Conservation (phyloP, 768 basidiomycete species). For the Xerocomus potaroensis region DNA sequence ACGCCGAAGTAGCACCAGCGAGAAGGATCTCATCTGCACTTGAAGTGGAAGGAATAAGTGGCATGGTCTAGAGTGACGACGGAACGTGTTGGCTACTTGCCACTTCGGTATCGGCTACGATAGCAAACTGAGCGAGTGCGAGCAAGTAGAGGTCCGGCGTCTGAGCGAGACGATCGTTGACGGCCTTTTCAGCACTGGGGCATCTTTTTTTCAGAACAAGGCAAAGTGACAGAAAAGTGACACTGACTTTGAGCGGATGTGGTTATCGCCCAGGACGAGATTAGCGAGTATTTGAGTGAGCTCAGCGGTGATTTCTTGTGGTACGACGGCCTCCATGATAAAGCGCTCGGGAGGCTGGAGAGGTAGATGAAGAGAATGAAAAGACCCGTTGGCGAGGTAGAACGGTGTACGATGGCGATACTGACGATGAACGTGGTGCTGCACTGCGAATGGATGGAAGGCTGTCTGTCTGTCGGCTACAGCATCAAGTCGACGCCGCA, state of each 20-base stretch:
- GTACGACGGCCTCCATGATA: slow-evolving; percentile 32
- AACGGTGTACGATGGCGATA: no score
- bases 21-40: slow-evolving; percentile 78
- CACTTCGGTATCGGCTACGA: slow-evolving; percentile 73
- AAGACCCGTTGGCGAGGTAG: no score
- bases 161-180: slow-evolving; percentile 73
- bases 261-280: slow-evolving; percentile 79
- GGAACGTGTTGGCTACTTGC: slow-evolving; percentile 39
- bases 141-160: slow-evolving; percentile 78
- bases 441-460: no score
- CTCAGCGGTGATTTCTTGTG: slow-evolving; percentile 68
- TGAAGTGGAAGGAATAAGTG: slow-evolving; percentile 9
- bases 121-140: slow-evolving; percentile 75
- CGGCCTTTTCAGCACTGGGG: slow-evolving; percentile 69
- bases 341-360: no score
- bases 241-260: slow-evolving; percentile 72
- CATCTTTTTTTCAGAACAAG: slow-evolving; percentile 8
- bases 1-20: slow-evolving; percentile 73
- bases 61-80: neutral
- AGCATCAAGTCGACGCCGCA: no score
- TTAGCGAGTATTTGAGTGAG: slow-evolving; percentile 83
- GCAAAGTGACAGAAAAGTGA: neutral
- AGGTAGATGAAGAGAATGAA: no score
- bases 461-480: no score
- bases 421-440: no score